These are phyloP conservation scores for Puccinia novopanici DNA, from an alignment of 1,284 basidiomycete species.

Conservation along the genomic window DNA sequence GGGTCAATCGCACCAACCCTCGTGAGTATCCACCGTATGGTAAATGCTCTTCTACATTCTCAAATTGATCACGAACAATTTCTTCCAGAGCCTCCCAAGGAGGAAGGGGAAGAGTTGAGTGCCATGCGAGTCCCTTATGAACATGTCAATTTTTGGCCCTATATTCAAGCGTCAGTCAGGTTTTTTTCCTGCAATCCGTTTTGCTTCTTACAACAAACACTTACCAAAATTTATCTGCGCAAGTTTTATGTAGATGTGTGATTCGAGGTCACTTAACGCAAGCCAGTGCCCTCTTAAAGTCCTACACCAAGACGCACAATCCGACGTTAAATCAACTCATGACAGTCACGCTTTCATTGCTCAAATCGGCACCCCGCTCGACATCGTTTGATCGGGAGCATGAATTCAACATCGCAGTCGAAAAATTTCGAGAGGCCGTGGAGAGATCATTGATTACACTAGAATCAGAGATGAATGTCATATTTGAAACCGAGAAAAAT, in stretches of 20 bases:
- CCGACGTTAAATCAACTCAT: slow-evolving; percentile 49
- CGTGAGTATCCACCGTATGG: slow-evolving; percentile 17
- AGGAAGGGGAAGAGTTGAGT: slow-evolving; percentile 46
- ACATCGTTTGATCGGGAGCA: slow-evolving; percentile 29
- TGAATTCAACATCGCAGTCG: slow-evolving; percentile 12
- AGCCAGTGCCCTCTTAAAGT: slow-evolving; percentile 32
- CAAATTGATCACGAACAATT: not conserved
- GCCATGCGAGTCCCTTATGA: slow-evolving; percentile 39
- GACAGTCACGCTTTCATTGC: slow-evolving; percentile 36
- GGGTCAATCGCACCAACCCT: slow-evolving; percentile 49
- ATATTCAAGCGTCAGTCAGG: slow-evolving; percentile 49
- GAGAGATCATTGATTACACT: slow-evolving; percentile 27
- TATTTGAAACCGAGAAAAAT: slow-evolving; percentile 52
- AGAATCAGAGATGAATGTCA: slow-evolving; percentile 53
- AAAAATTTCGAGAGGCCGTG: slow-evolving; percentile 37
- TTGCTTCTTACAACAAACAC: not conserved
- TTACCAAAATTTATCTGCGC: slow-evolving; percentile 15
- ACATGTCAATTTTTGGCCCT: slow-evolving; percentile 50
- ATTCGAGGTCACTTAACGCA: slow-evolving; percentile 48
- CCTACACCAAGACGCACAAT: slow-evolving; percentile 45
- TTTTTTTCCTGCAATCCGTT: not conserved
- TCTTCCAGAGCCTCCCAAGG: slow-evolving; percentile 40
- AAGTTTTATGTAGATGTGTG: slow-evolving; percentile 42
- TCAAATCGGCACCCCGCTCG: slow-evolving; percentile 34
- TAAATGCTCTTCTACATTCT: not conserved